These are phyloP conservation scores for Niveomyces coronatus DNA, from an alignment of 2,329 filamentous ascomycete genomes.

Conservation along the genomic window DNA sequence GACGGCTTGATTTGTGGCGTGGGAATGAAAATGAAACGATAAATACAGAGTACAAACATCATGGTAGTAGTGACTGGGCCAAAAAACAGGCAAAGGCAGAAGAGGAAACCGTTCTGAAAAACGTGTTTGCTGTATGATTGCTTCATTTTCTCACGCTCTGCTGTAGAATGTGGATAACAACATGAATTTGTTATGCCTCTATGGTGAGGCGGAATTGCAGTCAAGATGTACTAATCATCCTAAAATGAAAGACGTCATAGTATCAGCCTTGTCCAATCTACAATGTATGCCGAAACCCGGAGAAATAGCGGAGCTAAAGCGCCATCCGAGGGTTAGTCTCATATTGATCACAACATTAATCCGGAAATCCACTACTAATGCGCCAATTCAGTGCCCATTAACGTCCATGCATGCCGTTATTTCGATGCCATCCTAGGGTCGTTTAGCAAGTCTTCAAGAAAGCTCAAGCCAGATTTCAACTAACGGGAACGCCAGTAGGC, in stretches of 20 bases:
- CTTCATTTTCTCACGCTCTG: neutral
- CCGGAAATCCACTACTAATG: too few relatives aligned
- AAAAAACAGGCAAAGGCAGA: slow-evolving; percentile 23
- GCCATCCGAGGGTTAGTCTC: too few relatives aligned
- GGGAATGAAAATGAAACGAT: slow-evolving; percentile 2
- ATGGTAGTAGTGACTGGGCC: slow-evolving; percentile 38
- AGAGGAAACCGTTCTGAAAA: slow-evolving; percentile 16
- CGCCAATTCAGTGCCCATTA: too few relatives aligned
- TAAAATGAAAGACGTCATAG: too few relatives aligned
- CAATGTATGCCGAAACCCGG: too few relatives aligned
- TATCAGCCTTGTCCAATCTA: too few relatives aligned
- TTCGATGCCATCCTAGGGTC: slow-evolving; percentile 51
- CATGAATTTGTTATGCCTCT: too few relatives aligned
- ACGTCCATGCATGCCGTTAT: slow-evolving; percentile 49
- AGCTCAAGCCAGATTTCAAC: slow-evolving; percentile 15
- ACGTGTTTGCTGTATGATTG: slow-evolving; percentile 9
- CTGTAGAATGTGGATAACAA: neutral
- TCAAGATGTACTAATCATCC: too few relatives aligned
- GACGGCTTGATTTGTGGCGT: neutral
- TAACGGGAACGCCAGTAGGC: slow-evolving; percentile 54
- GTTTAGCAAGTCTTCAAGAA: neutral
- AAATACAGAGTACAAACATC: slow-evolving; percentile 25
- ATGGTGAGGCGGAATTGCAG: too few relatives aligned
- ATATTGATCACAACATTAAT: too few relatives aligned
- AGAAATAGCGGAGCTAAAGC: too few relatives aligned